Conservation (phyloP, 768 basidiomycete species). For the Suillus bovinus region DNA sequence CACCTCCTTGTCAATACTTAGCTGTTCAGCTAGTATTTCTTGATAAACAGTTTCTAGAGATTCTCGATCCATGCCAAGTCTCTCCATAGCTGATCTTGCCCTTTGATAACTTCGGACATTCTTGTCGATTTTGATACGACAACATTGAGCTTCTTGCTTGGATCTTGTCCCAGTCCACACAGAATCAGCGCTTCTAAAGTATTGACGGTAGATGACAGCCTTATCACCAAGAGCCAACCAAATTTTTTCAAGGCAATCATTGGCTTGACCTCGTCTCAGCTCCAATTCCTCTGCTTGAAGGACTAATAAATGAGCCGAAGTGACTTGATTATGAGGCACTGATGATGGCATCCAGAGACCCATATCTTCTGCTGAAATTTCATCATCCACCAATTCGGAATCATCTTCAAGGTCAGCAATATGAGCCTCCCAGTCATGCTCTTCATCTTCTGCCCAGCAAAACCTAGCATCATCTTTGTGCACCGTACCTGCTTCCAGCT, state of each 20-base stretch:
- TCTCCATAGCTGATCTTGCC: neutral
- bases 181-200: conserved; percentile 8
- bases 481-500: neutral
- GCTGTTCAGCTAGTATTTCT: conserved; percentile 7
- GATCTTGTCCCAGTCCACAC: conserved; percentile 8
- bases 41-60: neutral
- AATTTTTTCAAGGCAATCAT: conserved; percentile 11
- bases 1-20: conserved; percentile 10
- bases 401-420: neutral
- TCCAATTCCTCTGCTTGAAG: conserved; percentile 10
- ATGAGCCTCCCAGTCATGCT: neutral
- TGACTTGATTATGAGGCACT: neutral
- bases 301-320: neutral
- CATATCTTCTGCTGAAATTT: conserved; percentile 5
- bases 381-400: neutral
- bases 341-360: conserved; percentile 12
- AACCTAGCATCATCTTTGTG: neutral
- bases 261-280: conserved; percentile 9
- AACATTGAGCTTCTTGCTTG: conserved; percentile 1
- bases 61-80: neutral
- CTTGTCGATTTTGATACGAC: no score
- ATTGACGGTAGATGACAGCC: conserved; percentile 9
- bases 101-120: conserved; percentile 8
- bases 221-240: conserved; percentile 10
- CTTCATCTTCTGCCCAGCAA: neutral